Evolutionary conservation across 805 yeast genomes (phyloP).

Genomic region (Candida methanosorbosa): DNA sequence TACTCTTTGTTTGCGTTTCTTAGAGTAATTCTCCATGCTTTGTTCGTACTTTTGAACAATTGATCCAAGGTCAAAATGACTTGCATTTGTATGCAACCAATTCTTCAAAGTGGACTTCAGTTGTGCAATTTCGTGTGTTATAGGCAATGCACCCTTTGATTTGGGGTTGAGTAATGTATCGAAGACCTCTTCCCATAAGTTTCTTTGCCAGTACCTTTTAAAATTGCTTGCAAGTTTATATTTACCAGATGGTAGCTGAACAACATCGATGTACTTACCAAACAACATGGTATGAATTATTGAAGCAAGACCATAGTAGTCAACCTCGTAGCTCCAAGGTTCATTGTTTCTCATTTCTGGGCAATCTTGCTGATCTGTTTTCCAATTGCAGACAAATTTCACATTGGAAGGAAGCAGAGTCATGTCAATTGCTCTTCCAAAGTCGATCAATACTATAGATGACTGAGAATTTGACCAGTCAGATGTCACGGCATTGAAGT

Average conservation of each 20-base stretch:
- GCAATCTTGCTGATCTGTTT: constrained; percentile 58
- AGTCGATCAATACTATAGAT: constrained; percentile 49
- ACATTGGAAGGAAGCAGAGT: constrained; percentile 41
- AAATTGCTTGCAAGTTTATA: constrained; percentile 36
- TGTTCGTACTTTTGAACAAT: neutral
- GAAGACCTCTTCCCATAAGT: constrained; percentile 64
- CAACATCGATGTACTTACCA: constrained; percentile 48
- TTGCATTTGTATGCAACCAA: constrained; percentile 23
- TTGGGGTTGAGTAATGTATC: constrained; percentile 55
- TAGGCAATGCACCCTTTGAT: constrained; percentile 25
- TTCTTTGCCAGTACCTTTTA: constrained; percentile 70
- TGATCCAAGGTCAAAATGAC: neutral
- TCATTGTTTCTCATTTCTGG: constrained; percentile 50
- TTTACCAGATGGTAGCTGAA: constrained; percentile 14
- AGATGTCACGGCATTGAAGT: constrained; percentile 27
- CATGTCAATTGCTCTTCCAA: constrained; percentile 74
- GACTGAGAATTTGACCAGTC: constrained; percentile 5
- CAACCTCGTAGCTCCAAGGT: constrained; percentile 75
- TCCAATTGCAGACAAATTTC: constrained; percentile 52
- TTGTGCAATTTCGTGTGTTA: constrained; percentile 24
- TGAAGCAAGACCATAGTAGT: constrained; percentile 75
- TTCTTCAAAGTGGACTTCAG: constrained; percentile 31
- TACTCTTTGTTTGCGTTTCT: neutral
- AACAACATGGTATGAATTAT: constrained; percentile 66
- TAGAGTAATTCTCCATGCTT: neutral